Base-by-base conservation (phyloP, 495 filamentous ascomycete genomes). In the Neurospora sp. region DNA sequence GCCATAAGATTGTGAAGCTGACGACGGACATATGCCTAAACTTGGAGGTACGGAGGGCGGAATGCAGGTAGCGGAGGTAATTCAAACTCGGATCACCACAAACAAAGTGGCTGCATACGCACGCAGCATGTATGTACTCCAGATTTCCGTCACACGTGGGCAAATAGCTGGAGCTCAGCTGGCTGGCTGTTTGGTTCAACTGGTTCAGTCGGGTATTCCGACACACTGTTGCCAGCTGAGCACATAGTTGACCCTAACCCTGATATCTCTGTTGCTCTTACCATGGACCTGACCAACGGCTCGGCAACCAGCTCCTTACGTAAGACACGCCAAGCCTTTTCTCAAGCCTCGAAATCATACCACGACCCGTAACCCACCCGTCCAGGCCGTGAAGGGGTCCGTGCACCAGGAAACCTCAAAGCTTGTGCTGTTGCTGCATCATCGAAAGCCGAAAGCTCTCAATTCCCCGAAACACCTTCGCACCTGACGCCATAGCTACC, bases 331-430 rank as follows among this genome's bases (percentile, higher is more conserved):
- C 73, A 65, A 74, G 68, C 61, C 48, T 65, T 37, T 69, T 61
- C 73, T 68, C 44, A 11, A n/a, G 65, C 71, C 71, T 71, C 74
- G 71, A 73, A 77, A 77, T 77, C 75, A 70, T 75, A 77, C 75
- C 71, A 76, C 53, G 16, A 65, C 53, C 53, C 27, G 53, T 65
- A 65, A 35, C 27, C 27, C 22, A 61, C 53, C 14, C 53, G 53
- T 61, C 53, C 53, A 65, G 53, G 53, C 27, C 53, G 53, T 65
- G 27, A 65, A 65, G 53, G 53, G 53, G 53, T 65, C 53, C 53
- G 53, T 27, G 44, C 69, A 48, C 44, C 46, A 31, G 10, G 22
- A 69, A 68, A 39, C 69, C 35, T 39, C 37, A 72, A 72, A 75
- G 71, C 75, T 73, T 71, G 61, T 42, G 53, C 53, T 61, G 53